Evolutionary conservation across 1,284 basidiomycete species (phyloP), one percentile per base, ranked within the genome.

Genomic region (Spongiforma sp.): DNA sequence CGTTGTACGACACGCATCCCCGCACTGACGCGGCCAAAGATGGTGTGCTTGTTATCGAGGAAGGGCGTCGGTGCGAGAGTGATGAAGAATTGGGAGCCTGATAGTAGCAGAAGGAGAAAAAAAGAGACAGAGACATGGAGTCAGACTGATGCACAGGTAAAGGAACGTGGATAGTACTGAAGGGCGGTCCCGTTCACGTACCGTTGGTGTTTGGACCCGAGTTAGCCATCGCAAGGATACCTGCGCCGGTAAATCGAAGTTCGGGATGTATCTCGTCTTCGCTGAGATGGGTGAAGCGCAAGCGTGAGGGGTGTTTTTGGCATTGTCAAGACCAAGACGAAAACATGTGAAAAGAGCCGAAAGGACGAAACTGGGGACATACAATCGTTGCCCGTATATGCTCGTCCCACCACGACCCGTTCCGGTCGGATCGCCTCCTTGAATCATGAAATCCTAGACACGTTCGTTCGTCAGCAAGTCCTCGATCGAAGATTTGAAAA

Each of bases 171-270:
- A n/a, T n/a, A n/a, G n/a, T n/a, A n/a, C n/a, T n/a, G n/a, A n/a
- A n/a, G n/a, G n/a, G n/a, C n/a, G n/a, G n/a, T n/a, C n/a, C n/a
- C n/a, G 59, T 30, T 36, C 34, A 75, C 85, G 59, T 64, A 90
- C 95, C 94, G 75, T 98, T 98, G 15, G 93, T 94, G 75, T 98
- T 96, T 9, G 95, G 95, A 1, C 95, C 95, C 41, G 93, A 91
- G 77, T 98, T 98, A 4, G 96, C 96, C 96, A 98, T 98, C 11
- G 95, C 96, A 28, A 98, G 85, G 62, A 98, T 96, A 32, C 96
- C 96, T 53, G 95, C 95, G n/a, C 96, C 96, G 4, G 94, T 95
- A 80, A 98, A 98, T 50, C 95, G 84, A 67, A 98, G 80, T 26
- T 96, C 94, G 4, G 93, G 90, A 71, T 91, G 86, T 55, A 96